These are phyloP conservation scores for Trametes punicea DNA, from an alignment of 768 basidiomycete genomes.

Conservation along the genomic window DNA sequence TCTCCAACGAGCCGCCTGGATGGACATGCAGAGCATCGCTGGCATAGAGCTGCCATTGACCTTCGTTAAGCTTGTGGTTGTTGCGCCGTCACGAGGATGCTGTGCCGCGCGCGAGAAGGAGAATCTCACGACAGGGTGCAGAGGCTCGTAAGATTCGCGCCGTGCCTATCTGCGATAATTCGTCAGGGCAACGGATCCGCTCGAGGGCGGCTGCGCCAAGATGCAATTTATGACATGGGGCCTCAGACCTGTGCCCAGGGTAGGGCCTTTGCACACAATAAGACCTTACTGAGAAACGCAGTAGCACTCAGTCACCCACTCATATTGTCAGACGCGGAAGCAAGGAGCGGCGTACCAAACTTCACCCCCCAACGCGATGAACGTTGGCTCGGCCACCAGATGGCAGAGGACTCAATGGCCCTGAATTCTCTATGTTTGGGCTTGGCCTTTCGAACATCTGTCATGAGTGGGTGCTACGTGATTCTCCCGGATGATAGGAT, in stretches of 20 bases:
- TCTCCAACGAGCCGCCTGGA: not conserved
- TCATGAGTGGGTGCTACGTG: not conserved
- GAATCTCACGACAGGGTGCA: not conserved
- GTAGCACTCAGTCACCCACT: too few relatives aligned
- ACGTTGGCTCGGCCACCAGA: not conserved
- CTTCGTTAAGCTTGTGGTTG: not conserved
- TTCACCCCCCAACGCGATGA: not conserved
- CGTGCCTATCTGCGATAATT: not conserved
- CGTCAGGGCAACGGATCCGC: not conserved
- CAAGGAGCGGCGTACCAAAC: too few relatives aligned
- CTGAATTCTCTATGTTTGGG: not conserved
- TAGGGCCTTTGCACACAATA: too few relatives aligned
- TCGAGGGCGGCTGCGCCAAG: not conserved
- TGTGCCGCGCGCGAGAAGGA: not conserved
- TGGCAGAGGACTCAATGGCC: too few relatives aligned
- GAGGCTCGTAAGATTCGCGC: not conserved
- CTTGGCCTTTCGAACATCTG: not conserved
- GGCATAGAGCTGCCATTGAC: not conserved
- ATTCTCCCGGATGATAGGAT: not conserved
- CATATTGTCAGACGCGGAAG: too few relatives aligned
- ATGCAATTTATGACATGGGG: too few relatives aligned
- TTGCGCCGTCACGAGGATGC: slow-evolving; percentile 1
- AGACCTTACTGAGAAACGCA: too few relatives aligned
- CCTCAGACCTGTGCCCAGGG: too few relatives aligned
- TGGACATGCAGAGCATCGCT: not conserved